Evolutionary conservation across 2,329 filamentous ascomycete species (phyloP), one percentile per base, ranked within the genome.

Genomic region (Venturia effusa): DNA sequence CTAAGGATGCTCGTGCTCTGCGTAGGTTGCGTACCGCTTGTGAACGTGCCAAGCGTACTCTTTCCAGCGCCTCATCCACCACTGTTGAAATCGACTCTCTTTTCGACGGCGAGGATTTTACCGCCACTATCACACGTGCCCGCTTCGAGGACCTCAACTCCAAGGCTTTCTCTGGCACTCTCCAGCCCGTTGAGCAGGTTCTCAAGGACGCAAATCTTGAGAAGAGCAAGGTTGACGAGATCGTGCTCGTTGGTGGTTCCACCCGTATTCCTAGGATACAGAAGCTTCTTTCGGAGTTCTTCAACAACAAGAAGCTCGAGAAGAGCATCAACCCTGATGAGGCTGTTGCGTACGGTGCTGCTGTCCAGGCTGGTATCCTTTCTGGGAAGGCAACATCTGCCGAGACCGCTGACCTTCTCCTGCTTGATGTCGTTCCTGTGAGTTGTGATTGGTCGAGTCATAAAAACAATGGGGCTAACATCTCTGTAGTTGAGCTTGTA

Each of bases 321-420:
- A 97, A 97, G 82, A 94, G 90, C 84, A 97, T 97, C 84, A 99
- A 99, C 87, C 94, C 94, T 73, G 94, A 99, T 76, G 94, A 99
- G 85, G 94, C 94, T 71, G 94, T 99, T 74, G 94, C 94, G 72
- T 97, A 97, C 81, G 94, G 94, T 87, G 94, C 94, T 69, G 94
- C 94, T 72, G 93, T 99, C 67, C 94, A 99, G 83, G 94, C 94
- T 70, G 94, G 92, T 87, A 97, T 99, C 77, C 88, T 99, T 69
- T 97, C 93, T 66, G 94, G 94, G 77, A 96, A 97, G 88, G 94
- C 94, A 71, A 94, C 90, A 69, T 96, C 92, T 60, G 91, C 91
- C 71, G 94, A 97, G 75, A 97, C 93, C 67, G 84, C 89, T 67
- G 94, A 97, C 77, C 88, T 99, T 69, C 88, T 99, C 68, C 88